Evolutionary conservation across 2,329 filamentous ascomycete genomes (phyloP).

Genomic region (Penicillium digitatum): DNA sequence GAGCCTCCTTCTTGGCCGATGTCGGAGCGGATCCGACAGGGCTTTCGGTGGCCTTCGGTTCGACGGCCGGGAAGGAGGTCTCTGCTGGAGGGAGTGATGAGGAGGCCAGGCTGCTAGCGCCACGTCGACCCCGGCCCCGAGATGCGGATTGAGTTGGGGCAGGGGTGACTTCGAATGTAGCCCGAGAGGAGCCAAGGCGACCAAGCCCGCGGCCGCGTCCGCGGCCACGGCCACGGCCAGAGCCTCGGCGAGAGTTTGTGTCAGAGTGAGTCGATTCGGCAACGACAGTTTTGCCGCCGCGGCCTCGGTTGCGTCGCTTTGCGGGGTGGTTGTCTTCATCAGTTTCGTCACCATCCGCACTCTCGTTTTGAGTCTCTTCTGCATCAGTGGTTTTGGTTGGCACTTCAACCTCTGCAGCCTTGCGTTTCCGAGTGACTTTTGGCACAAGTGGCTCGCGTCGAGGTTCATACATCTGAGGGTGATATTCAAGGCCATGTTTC

Average conservation of each 20-base stretch:
- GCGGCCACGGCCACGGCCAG: conserved; percentile 28
- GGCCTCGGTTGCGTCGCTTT: conserved; percentile 35
- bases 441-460: conserved; percentile 27
- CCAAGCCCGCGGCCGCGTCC: conserved; percentile 30
- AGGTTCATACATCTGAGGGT: conserved; percentile 36
- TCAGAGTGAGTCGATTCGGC: conserved; percentile 24
- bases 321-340: conserved; percentile 28
- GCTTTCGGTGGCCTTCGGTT: conserved; percentile 12
- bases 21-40: conserved; percentile 11
- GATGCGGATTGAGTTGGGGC: conserved; percentile 17
- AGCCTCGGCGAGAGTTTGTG: conserved; percentile 14
- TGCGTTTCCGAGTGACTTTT: conserved; percentile 38
- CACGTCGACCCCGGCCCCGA: conserved; percentile 23
- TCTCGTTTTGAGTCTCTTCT: conserved; percentile 27
- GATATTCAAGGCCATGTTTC: conserved; percentile 36
- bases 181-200: conserved; percentile 20
- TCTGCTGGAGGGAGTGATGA: conserved; percentile 9
- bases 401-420: conserved; percentile 35
- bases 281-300: conserved; percentile 24
- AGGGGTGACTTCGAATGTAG: conserved; percentile 21
- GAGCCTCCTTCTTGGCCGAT: conserved; percentile 14
- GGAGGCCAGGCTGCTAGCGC: conserved; percentile 15
- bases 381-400: conserved; percentile 25
- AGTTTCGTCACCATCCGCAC: conserved; percentile 26
- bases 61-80: conserved; percentile 13